Evolutionary conservation across 805 yeast genomes (phyloP).

Genomic region (Candida ortonii): DNA sequence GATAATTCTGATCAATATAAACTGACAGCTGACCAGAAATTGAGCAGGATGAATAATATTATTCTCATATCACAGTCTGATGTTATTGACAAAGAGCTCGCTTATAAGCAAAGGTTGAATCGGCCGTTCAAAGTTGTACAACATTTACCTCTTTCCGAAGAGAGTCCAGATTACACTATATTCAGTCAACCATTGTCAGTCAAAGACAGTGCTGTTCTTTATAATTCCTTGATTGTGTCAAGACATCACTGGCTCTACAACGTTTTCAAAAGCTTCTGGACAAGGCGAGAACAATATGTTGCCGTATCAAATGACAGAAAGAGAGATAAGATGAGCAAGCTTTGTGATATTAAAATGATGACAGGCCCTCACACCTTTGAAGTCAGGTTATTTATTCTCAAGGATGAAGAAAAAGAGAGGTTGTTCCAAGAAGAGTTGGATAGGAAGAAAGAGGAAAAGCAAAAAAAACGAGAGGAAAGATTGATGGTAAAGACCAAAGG

Average conservation of each 20-base stretch:
- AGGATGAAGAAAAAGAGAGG: conserved; percentile 69
- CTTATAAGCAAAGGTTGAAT: conserved; percentile 29
- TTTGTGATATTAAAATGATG: conserved; percentile 69
- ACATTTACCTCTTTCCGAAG: conserved; percentile 64
- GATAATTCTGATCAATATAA: too few species aligned
- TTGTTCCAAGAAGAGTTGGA: conserved; percentile 33
- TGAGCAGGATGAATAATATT: conserved; percentile 25
- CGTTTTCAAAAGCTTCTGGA: conserved; percentile 79
- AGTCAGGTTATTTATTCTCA: conserved; percentile 74
- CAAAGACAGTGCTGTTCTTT: conserved; percentile 69
- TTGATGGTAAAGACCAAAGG: conserved; percentile 15
- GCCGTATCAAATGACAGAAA: conserved; percentile 43
- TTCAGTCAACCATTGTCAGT: conserved; percentile 65
- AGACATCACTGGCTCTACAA: conserved; percentile 63
- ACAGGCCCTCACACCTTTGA: conserved; percentile 86
- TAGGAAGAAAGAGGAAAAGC: conserved; percentile 28
- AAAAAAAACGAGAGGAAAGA: conserved; percentile 35
- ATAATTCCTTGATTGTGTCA: conserved; percentile 70
- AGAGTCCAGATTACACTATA: conserved; percentile 60
- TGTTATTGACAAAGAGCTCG: conserved; percentile 29
- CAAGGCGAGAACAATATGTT: conserved; percentile 45
- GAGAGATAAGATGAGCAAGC: conserved; percentile 83
- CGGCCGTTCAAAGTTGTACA: conserved; percentile 67
- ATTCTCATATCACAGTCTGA: conserved; percentile 31
- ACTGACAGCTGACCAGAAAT: conserved; percentile 15